A percentile compares a stretch with the other conserved stretches of the same genome.
Conservation (phyloP, 164 flowering plant species). For the Vitis rotundifolia region DNA sequence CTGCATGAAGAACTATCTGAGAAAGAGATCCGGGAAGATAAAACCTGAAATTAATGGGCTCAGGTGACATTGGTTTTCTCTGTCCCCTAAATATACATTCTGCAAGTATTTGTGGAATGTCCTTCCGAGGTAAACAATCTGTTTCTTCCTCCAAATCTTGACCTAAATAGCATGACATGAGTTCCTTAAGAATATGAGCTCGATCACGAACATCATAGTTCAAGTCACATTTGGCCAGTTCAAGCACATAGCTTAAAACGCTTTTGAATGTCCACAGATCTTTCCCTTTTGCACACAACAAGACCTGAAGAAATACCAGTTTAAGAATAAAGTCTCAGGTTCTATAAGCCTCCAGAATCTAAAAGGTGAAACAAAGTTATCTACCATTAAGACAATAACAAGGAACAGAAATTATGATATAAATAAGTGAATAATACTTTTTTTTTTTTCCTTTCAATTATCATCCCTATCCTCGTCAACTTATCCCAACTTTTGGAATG, state of each 20-base stretch:
- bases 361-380: not conserved
- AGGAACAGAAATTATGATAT: not conserved
- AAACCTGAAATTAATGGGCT: constrained; percentile 44
- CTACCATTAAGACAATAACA: not conserved
- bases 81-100: constrained; percentile 48
- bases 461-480: too few relatives aligned
- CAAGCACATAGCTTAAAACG: constrained; percentile 60
- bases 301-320: constrained; percentile 45
- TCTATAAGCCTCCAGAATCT: not conserved
- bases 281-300: constrained; percentile 53
- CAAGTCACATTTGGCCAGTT: constrained; percentile 76
- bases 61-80: constrained; percentile 27
- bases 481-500: too few relatives aligned
- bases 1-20: constrained; percentile 93
- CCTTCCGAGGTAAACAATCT: constrained; percentile 16
- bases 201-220: constrained; percentile 91
- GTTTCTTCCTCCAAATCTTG: constrained; percentile 32
- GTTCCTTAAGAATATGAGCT: constrained; percentile 61
- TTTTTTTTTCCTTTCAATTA: not conserved
- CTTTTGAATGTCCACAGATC: constrained; percentile 36
- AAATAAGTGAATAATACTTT: not conserved
- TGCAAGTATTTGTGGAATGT: constrained; percentile 33
- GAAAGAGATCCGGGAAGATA: constrained; percentile 99
- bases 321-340: not conserved
- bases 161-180: constrained; percentile 35